phyloP scores from a whole-genome alignment of 805 yeast genomes.

The Yamadazyma philogaea region DNA sequence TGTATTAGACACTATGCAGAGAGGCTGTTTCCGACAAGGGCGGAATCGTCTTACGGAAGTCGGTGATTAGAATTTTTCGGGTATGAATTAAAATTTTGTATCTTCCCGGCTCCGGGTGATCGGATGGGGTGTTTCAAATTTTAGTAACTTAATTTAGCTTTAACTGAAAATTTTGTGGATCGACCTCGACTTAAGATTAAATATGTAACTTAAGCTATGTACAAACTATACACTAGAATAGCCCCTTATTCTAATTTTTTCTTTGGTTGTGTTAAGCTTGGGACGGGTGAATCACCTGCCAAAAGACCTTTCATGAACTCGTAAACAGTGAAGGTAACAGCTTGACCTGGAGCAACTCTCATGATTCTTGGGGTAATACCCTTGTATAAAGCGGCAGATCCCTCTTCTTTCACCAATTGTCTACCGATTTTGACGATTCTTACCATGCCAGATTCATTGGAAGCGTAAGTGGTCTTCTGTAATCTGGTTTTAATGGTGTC shows the following conservation, averaged over 20 bases:
- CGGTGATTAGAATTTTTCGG: background rate
- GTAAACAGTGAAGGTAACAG: conserved; percentile 95
- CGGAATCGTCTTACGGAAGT: too few relatives aligned
- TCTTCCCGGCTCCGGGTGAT: background rate
- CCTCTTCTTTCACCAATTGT: conserved; percentile 84
- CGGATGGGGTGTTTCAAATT: background rate
- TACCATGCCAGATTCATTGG: conserved; percentile 66
- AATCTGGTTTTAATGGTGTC: conserved; percentile 96
- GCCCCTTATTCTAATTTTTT: conserved; percentile 14
- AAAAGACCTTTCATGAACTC: conserved; percentile 76
- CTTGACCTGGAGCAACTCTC: conserved; percentile 99
- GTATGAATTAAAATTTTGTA: too few relatives aligned
- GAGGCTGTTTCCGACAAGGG: too few relatives aligned
- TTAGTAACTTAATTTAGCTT: too few relatives aligned
- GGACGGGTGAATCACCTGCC: conserved; percentile 27
- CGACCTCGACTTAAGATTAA: background rate
- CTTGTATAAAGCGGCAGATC: conserved; percentile 44
- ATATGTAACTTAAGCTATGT: conserved; percentile 1
- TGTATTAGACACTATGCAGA: too few relatives aligned
- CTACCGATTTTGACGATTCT: conserved; percentile 79
- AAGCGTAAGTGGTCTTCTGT: conserved; percentile 78
- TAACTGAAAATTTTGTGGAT: too few relatives aligned
- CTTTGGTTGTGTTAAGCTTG: conserved; percentile 13
- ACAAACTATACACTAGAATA: background rate
- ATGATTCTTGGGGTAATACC: conserved; percentile 98